Conservation (phyloP, 179 eudicot species). For the Carnegiea gigantea region DNA sequence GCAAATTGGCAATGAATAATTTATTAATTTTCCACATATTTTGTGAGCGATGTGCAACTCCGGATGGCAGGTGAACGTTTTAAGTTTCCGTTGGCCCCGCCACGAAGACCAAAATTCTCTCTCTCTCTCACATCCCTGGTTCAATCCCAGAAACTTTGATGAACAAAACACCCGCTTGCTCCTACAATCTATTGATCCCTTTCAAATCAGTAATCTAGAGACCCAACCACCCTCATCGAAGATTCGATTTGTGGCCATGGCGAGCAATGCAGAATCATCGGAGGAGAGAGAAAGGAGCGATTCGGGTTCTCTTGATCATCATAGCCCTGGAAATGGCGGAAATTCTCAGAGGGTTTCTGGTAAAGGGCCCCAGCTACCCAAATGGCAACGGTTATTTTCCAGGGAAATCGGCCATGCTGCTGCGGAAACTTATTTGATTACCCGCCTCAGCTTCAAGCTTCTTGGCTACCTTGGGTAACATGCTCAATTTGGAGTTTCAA, state of each 20-base stretch:
- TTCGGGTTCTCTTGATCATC: neutral
- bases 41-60: no score
- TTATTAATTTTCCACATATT: no score
- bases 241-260: neutral
- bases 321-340: conserved; percentile 2
- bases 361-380: conserved; percentile 14
- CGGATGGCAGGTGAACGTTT: no score
- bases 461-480: conserved; percentile 49
- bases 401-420: conserved; percentile 49
- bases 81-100: no score
- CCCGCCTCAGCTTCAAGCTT: conserved; percentile 48
- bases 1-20: no score
- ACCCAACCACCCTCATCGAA: neutral
- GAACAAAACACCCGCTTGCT: no score
- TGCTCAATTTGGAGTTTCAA: neutral
- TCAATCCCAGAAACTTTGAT: no score
- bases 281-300: neutral
- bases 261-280: neutral
- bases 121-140: no score
- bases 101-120: no score
- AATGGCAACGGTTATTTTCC: conserved; percentile 33
- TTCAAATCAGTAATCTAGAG: no score
- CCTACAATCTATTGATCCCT: no score
- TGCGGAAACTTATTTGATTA: conserved; percentile 51
- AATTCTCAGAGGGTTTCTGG: conserved; percentile 5